Base-by-base conservation (phyloP, 139 green algal species). In the Edaphochlamys debaryana region DNA sequence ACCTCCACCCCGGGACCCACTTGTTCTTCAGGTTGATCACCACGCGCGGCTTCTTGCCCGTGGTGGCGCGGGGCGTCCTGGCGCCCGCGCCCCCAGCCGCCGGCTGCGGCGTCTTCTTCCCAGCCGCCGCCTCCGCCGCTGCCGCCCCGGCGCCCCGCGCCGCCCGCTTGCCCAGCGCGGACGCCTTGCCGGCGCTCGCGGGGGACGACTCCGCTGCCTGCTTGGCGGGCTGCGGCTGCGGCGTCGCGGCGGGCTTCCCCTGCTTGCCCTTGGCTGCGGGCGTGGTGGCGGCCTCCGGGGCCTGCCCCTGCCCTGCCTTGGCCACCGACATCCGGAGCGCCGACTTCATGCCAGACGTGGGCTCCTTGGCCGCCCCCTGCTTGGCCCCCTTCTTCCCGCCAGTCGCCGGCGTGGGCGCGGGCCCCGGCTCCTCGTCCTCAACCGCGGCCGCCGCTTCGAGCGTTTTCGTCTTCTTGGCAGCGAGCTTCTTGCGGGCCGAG, bases 21-120 rank as follows among this genome's bases (percentile, higher is more conserved):
- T 98, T 98, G 9, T 87, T 80, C 67, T 91, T 90, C 30, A 98
- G 82, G 56, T 87, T 80, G 79, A 98, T 98, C 29, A 86, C 76
- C 54, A 98, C 95, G 4, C 69, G 85, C 81, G 91, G 91, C 84
- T 93, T 94, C 37, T 48, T 84, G 48, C 62, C 76, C 4, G 76
- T 74, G 22, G 62, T 64, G 3, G 40, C 60, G 37, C 62, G 25
- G 19, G 56, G 4, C 6, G 15, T 5, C 54, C 11, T 32, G 54
- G 22, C 20, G 54, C 54, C 20, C 22, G 54, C 54, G 19, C 13
- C 54, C 15, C 15, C 6, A 73, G 30, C 13, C 37, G 69, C 56
- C 73, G 69, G 73, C 22, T 8, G 17, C 3, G 75, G 60, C n/a
- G 75, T 71, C 60, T 63, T 60, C 17, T 32, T 15, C 13, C 6